Evolutionary conservation across 805 yeast species (phyloP).

Genomic region (Yueomyces sp.): DNA sequence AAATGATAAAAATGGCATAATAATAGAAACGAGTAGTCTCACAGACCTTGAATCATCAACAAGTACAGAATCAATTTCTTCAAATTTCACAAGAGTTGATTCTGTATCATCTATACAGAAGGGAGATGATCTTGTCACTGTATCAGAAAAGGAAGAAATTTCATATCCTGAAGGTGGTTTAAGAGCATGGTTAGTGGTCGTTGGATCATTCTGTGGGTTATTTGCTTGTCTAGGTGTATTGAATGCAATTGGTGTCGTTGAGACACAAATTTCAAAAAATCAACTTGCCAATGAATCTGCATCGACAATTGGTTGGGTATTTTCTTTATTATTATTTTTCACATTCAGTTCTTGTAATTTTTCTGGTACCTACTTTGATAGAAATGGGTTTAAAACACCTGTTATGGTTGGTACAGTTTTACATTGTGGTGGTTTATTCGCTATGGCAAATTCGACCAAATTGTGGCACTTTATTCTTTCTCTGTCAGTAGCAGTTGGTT

Average conservation of each 20-base stretch:
- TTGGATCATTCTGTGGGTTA: slow-evolving; percentile 44
- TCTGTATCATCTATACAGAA: too few relatives aligned
- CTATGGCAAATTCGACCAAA: slow-evolving; percentile 33
- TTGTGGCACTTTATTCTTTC: slow-evolving; percentile 46
- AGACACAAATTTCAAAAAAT: slow-evolving; percentile 40
- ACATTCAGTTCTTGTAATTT: slow-evolving; percentile 34
- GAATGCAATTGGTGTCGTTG: slow-evolving; percentile 47
- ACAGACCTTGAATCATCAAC: too few relatives aligned
- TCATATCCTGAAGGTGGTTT: slow-evolving; percentile 45
- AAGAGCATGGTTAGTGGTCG: slow-evolving; percentile 37
- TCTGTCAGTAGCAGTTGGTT: slow-evolving; percentile 38
- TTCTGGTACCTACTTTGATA: slow-evolving; percentile 42
- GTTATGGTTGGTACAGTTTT: slow-evolving; percentile 29
- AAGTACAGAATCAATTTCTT: too few relatives aligned
- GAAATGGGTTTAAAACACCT: slow-evolving; percentile 32
- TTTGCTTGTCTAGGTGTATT: slow-evolving; percentile 38
- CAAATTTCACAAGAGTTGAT: too few relatives aligned
- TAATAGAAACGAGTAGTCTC: too few relatives aligned
- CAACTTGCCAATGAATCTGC: slow-evolving; percentile 33
- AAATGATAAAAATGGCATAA: too few relatives aligned
- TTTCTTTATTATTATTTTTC: slow-evolving; percentile 38
- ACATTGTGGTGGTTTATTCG: slow-evolving; percentile 33
- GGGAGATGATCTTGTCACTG: too few relatives aligned
- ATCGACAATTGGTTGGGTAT: slow-evolving; percentile 45
- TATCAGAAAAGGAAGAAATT: not conserved